Evolutionary conservation across 805 yeast genomes (phyloP).

Genomic region (Saccharomycopsis lassenensis): DNA sequence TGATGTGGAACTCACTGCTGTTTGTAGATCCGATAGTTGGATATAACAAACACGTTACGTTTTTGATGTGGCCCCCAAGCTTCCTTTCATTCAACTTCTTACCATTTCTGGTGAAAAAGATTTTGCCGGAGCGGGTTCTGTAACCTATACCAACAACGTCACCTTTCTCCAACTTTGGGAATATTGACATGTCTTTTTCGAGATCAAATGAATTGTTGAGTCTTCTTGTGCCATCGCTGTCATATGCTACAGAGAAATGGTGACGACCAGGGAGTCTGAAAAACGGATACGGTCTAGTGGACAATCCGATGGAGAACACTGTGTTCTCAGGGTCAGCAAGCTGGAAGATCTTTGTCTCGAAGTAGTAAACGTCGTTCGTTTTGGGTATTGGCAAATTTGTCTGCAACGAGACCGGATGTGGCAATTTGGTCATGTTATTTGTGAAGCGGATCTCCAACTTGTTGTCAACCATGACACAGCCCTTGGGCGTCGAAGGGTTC

Average conservation of each 20-base stretch:
- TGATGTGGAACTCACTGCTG: slow-evolving; percentile 74
- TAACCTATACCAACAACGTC: slow-evolving; percentile 93
- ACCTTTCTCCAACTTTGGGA: slow-evolving; percentile 60
- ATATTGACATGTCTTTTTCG: slow-evolving; percentile 35
- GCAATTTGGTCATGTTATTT: slow-evolving; percentile 32
- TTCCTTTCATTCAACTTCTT: slow-evolving; percentile 74
- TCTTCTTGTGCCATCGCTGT: slow-evolving; percentile 72
- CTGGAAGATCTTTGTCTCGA: slow-evolving; percentile 77
- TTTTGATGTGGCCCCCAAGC: slow-evolving; percentile 66
- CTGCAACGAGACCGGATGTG: slow-evolving; percentile 55
- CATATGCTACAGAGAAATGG: slow-evolving; percentile 75
- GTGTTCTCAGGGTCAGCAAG: slow-evolving; percentile 42
- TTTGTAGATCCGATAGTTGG: slow-evolving; percentile 88
- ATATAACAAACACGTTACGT: slow-evolving; percentile 34
- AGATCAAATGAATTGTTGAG: slow-evolving; percentile 62
- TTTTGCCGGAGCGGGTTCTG: slow-evolving; percentile 68
- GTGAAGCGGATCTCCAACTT: slow-evolving; percentile 39
- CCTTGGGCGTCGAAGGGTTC: slow-evolving; percentile 40
- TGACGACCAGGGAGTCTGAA: slow-evolving; percentile 92
- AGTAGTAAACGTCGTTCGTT: slow-evolving; percentile 77
- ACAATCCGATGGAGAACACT: slow-evolving; percentile 64
- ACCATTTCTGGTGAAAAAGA: slow-evolving; percentile 92
- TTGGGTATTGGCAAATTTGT: slow-evolving; percentile 81
- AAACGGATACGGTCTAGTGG: slow-evolving; percentile 85
- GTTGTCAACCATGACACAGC: slow-evolving; percentile 50